These are phyloP conservation scores for Gracilariopsis chorda DNA, from an alignment of 23 red algal species.

Conservation along the genomic window DNA sequence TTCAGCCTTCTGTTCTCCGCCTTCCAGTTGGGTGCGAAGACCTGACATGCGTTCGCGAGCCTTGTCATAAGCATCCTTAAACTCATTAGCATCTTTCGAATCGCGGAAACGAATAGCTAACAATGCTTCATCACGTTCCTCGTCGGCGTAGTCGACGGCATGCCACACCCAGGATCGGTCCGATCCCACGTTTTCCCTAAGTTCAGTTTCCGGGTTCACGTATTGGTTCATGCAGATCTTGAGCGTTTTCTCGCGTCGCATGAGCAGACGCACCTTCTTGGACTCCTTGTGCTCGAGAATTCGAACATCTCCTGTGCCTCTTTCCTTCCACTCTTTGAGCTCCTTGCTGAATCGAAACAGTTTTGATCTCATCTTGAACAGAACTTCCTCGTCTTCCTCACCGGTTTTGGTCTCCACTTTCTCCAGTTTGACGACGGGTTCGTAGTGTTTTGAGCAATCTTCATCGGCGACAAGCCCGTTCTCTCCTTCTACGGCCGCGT, in stretches of 20 bases:
- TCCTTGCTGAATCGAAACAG: constrained; percentile 93
- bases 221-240: constrained; percentile 98
- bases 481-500: constrained; percentile 1
- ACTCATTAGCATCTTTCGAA: constrained; percentile 75
- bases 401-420: constrained; percentile 63
- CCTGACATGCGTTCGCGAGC: constrained; percentile 41
- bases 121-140: constrained; percentile 78
- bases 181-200: constrained; percentile 94
- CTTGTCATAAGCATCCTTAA: constrained; percentile 74
- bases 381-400: constrained; percentile 56
- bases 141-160: constrained; percentile 97
- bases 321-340: constrained; percentile 90
- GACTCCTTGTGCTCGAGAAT: constrained; percentile 83
- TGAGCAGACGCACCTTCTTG: constrained; percentile 88
- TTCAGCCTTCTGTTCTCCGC: neutral
- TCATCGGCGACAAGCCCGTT: constrained; percentile 24
- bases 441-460: constrained; percentile 47
- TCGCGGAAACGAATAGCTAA: constrained; percentile 94
- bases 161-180: constrained; percentile 98
- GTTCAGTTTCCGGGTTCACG: constrained; percentile 73
- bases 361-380: constrained; percentile 89
- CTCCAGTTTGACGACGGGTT: constrained; percentile 53
- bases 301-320: constrained; percentile 89
- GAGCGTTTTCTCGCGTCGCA: constrained; percentile 97
- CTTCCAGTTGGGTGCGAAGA: neutral